Base-by-base conservation (phyloP, 441 rosid genomes). In the Pelargonium exstipulatum region DNA sequence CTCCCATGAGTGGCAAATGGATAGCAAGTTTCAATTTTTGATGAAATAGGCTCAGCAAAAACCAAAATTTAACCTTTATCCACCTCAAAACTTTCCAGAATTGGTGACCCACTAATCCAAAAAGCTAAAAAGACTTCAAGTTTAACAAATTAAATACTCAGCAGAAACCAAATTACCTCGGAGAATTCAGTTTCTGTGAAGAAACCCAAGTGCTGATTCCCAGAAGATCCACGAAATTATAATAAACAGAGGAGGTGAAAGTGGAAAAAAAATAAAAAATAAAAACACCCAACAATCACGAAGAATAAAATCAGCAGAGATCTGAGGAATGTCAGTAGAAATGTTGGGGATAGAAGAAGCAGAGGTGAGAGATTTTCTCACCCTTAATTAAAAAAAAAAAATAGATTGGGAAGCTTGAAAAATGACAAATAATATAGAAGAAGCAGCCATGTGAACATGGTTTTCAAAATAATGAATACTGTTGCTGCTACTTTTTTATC, bases 271-370 rank as follows among this genome's bases (percentile, higher is more conserved):
- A 32, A n/a, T n/a, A n/a, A 46, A 48, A 63, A 16, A 1, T 6
- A 10, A 10, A 14, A 37, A 49, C 64, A 60, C 46, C 40, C 24
- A 35, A 37, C 20, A 13, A 10, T 12, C 42, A 42, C 10, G 17
- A 53, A 26, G 61, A 22, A 63, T 48, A 8, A 35, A 20, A 62
- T 16, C 32, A 16, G 75, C 65, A 62, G 65, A 72, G 70, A 73
- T 68, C 72, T 53, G 72, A 64, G 64, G 76, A 53, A 57, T 74
- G 77, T 74, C 77, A 74, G 73, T 9, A 35, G 16, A 7, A 26
- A 20, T 29, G 73, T 29, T n/a, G 71, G 24, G 69, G 24, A 53
- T 22, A 13, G 20, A 29, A 48, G 69, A 4, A 48, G 55, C 57
- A 68, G 68, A 65, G 71, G 12, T 6, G 72, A 46, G 43, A n/a